Base-by-base conservation (phyloP, 202 grass and related monocot species). In the Eragrostis tef region DNA sequence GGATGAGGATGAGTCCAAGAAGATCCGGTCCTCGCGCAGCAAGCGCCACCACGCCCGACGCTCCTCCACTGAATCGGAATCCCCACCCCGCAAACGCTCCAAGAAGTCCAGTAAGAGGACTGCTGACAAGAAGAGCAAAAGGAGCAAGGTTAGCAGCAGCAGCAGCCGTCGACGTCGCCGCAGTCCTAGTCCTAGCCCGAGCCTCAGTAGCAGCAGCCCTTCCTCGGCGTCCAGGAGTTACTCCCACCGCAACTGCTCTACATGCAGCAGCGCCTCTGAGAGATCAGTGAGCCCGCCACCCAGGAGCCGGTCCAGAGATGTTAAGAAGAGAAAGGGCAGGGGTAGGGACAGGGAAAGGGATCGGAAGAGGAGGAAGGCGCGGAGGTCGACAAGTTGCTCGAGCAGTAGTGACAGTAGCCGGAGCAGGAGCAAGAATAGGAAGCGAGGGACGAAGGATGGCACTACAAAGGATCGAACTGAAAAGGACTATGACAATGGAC, bases 121-220 rank as follows among this genome's bases (percentile, higher is more conserved):
- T 46, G 7, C 70, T 24, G 45, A 83, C 74, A 89, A 83, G 83
- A 90, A 74, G 74, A 86, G 74, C 69, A 90, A 74, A 56, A 79
- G 78, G 70, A 70, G 34, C 24, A 86, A 86, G 73, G 67, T 53
- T 24, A 42, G 67, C 29, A 56, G 76, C 63, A 56, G 76, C 63
- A 49, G 87, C n/a, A 65, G 27, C 69, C 44, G 19, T 5, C 49
- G 63, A 27, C 62, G 20, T 1, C 88, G 10, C 19, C 29, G 14
- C 44, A 54, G 62, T 60, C 22, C 57, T 36, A 78, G 67, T 31
- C 79, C 17, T 13, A 86, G 83, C 31, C 83, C 59, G 13, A 82
- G 86, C 81, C 34, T 60, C 59, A 83, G 85, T 50, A 50, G 60
- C 41, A 78, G 79, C 41, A 83, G 74, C 62, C 46, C 69, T 74